phyloP scores from a whole-genome alignment of 352 stramenopile species.

The Thalassiosira mediterranea region DNA sequence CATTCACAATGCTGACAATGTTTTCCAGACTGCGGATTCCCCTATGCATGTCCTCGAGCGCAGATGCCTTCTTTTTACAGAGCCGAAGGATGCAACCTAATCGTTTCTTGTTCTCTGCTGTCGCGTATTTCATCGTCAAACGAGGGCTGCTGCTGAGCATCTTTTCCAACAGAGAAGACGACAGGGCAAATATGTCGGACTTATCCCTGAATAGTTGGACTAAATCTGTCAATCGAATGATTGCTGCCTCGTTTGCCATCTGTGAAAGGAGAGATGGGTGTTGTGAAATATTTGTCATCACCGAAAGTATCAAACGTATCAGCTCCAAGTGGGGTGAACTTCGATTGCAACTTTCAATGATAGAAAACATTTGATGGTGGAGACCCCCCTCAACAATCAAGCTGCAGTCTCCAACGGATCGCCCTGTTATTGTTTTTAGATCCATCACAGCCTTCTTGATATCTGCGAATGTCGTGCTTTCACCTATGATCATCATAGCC shows the following conservation, averaged over 20 bases:
- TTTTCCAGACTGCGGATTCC: constrained; percentile 43
- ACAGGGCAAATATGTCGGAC: constrained; percentile 59
- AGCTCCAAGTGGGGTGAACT: constrained; percentile 94
- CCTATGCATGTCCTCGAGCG: constrained; percentile 19
- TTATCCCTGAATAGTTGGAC: constrained; percentile 92
- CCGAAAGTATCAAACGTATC: constrained; percentile 82
- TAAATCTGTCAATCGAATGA: constrained; percentile 91
- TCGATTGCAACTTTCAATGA: constrained; percentile 93
- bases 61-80: constrained; percentile 21
- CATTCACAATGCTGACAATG: background rate
- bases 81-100: constrained; percentile 30
- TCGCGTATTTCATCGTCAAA: constrained; percentile 34
- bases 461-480: constrained; percentile 87
- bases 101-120: constrained; percentile 35
- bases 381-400: constrained; percentile 89
- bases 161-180: constrained; percentile 42
- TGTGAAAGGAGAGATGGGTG: constrained; percentile 73
- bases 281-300: constrained; percentile 86
- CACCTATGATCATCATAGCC: constrained; percentile 54
- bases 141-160: constrained; percentile 16
- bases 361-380: constrained; percentile 89
- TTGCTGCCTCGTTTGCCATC: constrained; percentile 79
- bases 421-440: constrained; percentile 91
- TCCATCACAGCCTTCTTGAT: constrained; percentile 91
- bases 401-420: constrained; percentile 90